Conservation (phyloP, 2,329 filamentous ascomycete species). For the Ilyonectria destructans region DNA sequence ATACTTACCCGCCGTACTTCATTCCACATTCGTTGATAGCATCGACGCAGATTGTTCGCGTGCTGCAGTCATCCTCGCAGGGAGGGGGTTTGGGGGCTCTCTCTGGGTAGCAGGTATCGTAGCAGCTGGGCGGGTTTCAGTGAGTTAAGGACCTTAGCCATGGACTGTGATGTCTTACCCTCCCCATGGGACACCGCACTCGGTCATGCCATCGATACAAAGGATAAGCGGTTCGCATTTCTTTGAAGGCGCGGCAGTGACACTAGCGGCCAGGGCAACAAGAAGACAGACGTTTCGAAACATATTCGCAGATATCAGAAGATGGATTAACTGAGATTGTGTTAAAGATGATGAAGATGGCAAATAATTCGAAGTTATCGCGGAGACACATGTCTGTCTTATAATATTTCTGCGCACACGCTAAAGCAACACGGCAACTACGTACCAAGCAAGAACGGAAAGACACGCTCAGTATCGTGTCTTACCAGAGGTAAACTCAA, state of each 20-base stretch:
- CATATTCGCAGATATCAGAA: constrained; percentile 28
- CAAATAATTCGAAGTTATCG: background rate
- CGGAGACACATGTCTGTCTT: background rate
- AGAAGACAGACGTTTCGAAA: constrained; percentile 28
- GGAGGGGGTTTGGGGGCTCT: constrained; percentile 41
- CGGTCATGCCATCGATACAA: constrained; percentile 50
- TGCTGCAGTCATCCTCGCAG: constrained; percentile 45
- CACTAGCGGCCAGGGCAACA: constrained; percentile 19
- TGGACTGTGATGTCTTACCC: constrained; percentile 39
- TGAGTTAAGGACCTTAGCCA: background rate
- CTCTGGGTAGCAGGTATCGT: constrained; percentile 49
- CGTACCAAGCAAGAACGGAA: background rate
- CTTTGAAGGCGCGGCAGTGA: constrained; percentile 27
- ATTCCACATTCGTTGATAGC: constrained; percentile 46
- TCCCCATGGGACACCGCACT: constrained; percentile 49
- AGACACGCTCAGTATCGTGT: background rate
- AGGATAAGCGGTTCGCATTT: constrained; percentile 31
- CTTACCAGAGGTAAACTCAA: background rate
- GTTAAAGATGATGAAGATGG: background rate
- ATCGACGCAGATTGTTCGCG: constrained; percentile 47
- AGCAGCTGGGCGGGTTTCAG: constrained; percentile 48
- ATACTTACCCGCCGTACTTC: constrained; percentile 44
- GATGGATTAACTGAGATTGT: background rate
- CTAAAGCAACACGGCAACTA: background rate
- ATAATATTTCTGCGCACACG: background rate